Evolutionary conservation across 2,329 filamentous ascomycete genomes (phyloP).

Genomic region (Colletotrichum somersetense): DNA sequence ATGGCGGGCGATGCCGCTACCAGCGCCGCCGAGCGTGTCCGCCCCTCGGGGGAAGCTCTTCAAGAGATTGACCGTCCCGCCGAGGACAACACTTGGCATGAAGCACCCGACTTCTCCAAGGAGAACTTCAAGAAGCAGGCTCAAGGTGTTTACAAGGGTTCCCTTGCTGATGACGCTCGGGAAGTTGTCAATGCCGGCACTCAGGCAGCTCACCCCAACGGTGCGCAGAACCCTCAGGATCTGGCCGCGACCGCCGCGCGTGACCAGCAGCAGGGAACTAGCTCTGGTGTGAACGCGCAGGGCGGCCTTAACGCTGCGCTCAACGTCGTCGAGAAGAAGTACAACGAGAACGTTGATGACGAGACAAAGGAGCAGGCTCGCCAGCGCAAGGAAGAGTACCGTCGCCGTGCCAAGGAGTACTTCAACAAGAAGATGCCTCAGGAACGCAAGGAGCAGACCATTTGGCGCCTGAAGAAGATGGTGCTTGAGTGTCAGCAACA

Average conservation of each 20-base stretch:
- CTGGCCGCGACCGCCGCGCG: slow-evolving; percentile 60
- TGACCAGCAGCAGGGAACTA: slow-evolving; percentile 59
- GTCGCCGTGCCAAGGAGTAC: slow-evolving; percentile 75
- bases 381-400: slow-evolving; percentile 58
- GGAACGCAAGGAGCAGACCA: slow-evolving; percentile 91
- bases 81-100: slow-evolving; percentile 93
- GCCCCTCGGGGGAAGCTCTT: slow-evolving; percentile 83
- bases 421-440: slow-evolving; percentile 88
- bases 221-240: slow-evolving; percentile 66
- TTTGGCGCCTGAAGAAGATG: slow-evolving; percentile 97
- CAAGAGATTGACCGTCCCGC: slow-evolving; percentile 85
- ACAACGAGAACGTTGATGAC: slow-evolving; percentile 74
- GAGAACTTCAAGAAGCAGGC: slow-evolving; percentile 77
- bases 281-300: slow-evolving; percentile 64
- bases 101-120: slow-evolving; percentile 81
- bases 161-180: slow-evolving; percentile 69
- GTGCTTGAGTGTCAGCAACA: slow-evolving; percentile 96
- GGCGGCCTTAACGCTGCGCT: slow-evolving; percentile 60
- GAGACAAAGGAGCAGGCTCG: slow-evolving; percentile 68
- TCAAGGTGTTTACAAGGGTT: slow-evolving; percentile 70
- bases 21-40: slow-evolving; percentile 80
- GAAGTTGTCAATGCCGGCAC: slow-evolving; percentile 70
- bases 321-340: slow-evolving; percentile 64
- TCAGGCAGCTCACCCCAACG: slow-evolving; percentile 67
- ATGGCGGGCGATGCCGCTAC: slow-evolving; percentile 91